A percentile compares a stretch with the other conserved stretches of the same genome.
phyloP scores from a whole-genome alignment of 768 basidiomycete species.

The Crassisporium funariophilum region DNA sequence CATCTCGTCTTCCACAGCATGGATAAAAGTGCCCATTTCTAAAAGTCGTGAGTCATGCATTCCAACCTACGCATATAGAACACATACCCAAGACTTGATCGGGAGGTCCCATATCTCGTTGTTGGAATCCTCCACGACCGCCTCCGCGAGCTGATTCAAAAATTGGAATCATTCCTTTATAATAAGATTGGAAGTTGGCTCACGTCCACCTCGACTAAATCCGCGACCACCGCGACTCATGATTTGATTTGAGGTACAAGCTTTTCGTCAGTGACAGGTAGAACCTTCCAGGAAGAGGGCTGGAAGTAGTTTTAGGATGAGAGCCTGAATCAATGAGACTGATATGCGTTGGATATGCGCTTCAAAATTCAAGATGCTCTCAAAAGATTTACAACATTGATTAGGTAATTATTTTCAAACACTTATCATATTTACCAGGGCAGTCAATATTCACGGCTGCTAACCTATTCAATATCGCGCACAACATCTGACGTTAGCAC shows the following conservation, averaged over 20 bases:
- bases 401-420: too few relatives aligned
- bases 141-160: slow-evolving; percentile 51
- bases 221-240: slow-evolving; percentile 55
- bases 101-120: slow-evolving; percentile 77
- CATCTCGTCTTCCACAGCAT: slow-evolving; percentile 99
- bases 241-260: not conserved
- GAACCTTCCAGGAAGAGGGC: too few relatives aligned
- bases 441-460: too few relatives aligned
- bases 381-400: too few relatives aligned
- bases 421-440: too few relatives aligned
- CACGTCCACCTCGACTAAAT: slow-evolving; percentile 57
- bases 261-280: too few relatives aligned
- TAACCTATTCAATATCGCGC: too few relatives aligned
- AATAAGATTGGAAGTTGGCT: slow-evolving; percentile 9
- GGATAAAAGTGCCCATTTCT: slow-evolving; percentile 93
- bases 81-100: slow-evolving; percentile 71
- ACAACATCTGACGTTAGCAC: too few relatives aligned
- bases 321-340: too few relatives aligned
- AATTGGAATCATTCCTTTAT: slow-evolving; percentile 1
- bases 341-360: too few relatives aligned
- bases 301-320: too few relatives aligned
- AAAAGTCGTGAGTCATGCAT: slow-evolving; percentile 4
- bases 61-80: not conserved
- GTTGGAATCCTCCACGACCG: slow-evolving; percentile 71
- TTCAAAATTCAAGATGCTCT: too few relatives aligned